A percentile compares a stretch with the other conserved stretches of the same genome.
Evolutionary conservation across 495 filamentous ascomycete genomes (phyloP).

Genomic region (Penicilliopsis zonata): DNA sequence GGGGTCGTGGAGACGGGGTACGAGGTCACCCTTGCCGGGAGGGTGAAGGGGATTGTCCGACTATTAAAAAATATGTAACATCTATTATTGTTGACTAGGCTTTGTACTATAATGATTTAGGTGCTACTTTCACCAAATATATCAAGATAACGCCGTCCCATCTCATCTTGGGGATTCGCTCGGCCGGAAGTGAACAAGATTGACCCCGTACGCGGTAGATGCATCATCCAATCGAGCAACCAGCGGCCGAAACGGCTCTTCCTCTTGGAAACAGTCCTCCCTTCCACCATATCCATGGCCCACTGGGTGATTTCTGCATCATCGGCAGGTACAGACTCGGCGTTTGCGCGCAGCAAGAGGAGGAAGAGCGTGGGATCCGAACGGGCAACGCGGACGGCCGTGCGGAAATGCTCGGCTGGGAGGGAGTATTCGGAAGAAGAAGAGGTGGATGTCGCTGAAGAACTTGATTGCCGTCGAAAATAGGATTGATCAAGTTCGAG

Average conservation of each 20-base stretch:
- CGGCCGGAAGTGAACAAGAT: slow-evolving; percentile 18
- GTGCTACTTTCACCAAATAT: too few relatives aligned
- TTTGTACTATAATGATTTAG: not conserved
- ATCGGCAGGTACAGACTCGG: slow-evolving; percentile 25
- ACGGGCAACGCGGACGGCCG: slow-evolving; percentile 11
- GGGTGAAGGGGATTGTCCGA: slow-evolving; percentile 34
- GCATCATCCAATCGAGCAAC: slow-evolving; percentile 24
- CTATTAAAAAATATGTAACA: slow-evolving; percentile 34
- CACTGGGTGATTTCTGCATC: slow-evolving; percentile 23
- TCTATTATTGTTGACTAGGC: not conserved
- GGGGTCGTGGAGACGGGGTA: slow-evolving; percentile 55
- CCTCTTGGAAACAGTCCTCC: too few relatives aligned
- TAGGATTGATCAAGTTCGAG: slow-evolving; percentile 29
- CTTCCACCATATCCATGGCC: slow-evolving; percentile 15
- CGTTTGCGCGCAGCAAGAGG: slow-evolving; percentile 23
- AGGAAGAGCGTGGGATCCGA: slow-evolving; percentile 18
- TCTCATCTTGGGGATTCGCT: slow-evolving; percentile 10
- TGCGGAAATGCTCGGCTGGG: slow-evolving; percentile 19
- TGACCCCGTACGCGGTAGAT: slow-evolving; percentile 12
- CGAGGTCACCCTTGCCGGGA: slow-evolving; percentile 35
- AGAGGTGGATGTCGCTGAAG: not conserved
- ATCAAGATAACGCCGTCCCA: slow-evolving; percentile 15
- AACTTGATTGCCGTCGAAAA: slow-evolving; percentile 9
- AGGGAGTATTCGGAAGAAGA: slow-evolving; percentile 11
- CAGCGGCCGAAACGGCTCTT: slow-evolving; percentile 24